Evolutionary conservation across 2,329 filamentous ascomycete genomes (phyloP).

Genomic region (Ceratocystis huliohia): DNA sequence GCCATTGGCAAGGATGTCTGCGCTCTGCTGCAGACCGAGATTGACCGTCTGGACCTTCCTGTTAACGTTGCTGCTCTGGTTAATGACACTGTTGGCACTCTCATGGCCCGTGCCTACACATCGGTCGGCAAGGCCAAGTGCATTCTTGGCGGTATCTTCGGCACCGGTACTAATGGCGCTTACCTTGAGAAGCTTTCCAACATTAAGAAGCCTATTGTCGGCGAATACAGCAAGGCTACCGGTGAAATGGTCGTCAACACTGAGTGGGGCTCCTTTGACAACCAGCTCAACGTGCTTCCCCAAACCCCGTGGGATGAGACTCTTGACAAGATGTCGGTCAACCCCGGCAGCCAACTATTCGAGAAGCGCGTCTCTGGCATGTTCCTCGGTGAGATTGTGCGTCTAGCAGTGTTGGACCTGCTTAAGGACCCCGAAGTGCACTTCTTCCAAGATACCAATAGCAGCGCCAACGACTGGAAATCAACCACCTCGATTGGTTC

Average conservation of each 20-base stretch:
- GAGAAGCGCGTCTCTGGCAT: conserved; percentile 97
- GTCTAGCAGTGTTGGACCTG: conserved; percentile 61
- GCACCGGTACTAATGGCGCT: conserved; percentile 92
- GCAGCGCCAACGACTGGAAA: conserved; percentile 53
- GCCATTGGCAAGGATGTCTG: conserved; percentile 92
- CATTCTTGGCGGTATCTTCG: conserved; percentile 90
- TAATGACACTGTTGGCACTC: conserved; percentile 92
- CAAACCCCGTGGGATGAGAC: conserved; percentile 69
- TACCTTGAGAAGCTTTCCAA: conserved; percentile 87
- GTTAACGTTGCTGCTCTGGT: conserved; percentile 92
- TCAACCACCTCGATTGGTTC: conserved; percentile 58
- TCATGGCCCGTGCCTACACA: conserved; percentile 95
- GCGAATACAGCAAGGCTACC: conserved; percentile 63
- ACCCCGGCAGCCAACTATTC: conserved; percentile 95
- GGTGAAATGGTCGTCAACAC: conserved; percentile 97
- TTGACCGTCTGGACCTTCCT: conserved; percentile 73
- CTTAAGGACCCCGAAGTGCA: conserved; percentile 52
- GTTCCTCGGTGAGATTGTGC: conserved; percentile 91
- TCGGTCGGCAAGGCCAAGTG: conserved; percentile 77
- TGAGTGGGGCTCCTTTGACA: conserved; percentile 98
- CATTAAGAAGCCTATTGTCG: conserved; percentile 62
- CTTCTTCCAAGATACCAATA: conserved; percentile 66
- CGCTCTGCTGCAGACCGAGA: conserved; percentile 73
- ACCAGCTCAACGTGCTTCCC: conserved; percentile 75
- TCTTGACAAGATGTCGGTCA: conserved; percentile 68